Conservation (phyloP, 495 filamentous ascomycete genomes). For the Glutinoglossum americanum region DNA sequence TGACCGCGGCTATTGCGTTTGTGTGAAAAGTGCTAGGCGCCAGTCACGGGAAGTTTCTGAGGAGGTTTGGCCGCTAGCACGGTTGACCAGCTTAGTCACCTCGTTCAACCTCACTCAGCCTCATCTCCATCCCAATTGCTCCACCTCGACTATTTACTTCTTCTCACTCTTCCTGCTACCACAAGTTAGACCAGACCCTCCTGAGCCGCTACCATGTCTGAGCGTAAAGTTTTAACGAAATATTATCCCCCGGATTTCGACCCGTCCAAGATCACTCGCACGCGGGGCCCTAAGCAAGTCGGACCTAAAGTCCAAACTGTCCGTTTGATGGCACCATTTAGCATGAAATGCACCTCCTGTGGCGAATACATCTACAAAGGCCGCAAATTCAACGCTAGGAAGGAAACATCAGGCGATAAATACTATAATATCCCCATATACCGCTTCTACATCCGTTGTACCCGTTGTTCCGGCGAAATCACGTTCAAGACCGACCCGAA, state of each 20-base stretch:
- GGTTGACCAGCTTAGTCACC: background rate
- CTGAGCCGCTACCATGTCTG: constrained; percentile 50
- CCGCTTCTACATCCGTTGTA: constrained; percentile 91
- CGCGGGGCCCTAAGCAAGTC: constrained; percentile 41
- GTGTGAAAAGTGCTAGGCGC: no score
- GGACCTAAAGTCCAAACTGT: constrained; percentile 74
- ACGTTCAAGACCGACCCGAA: constrained; percentile 91
- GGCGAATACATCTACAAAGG: constrained; percentile 96
- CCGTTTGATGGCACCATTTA: constrained; percentile 92
- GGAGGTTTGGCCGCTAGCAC: no score
- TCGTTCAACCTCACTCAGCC: no score
- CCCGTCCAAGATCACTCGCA: constrained; percentile 58
- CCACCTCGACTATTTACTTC: no score
- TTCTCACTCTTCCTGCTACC: no score
- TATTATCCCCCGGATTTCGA: constrained; percentile 96
- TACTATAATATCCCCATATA: constrained; percentile 80
- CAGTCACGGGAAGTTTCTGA: no score
- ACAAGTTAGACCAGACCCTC: no score
- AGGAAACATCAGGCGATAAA: constrained; percentile 79
- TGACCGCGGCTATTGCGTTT: background rate
- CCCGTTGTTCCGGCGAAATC: constrained; percentile 72
- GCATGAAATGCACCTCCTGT: constrained; percentile 77
- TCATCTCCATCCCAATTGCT: no score
- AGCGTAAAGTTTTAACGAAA: constrained; percentile 64
- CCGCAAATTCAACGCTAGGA: constrained; percentile 91